Evolutionary conservation across 2,329 filamentous ascomycete species (phyloP), one percentile per base, ranked within the genome.

Genomic region (Plenodomus biglobosus): DNA sequence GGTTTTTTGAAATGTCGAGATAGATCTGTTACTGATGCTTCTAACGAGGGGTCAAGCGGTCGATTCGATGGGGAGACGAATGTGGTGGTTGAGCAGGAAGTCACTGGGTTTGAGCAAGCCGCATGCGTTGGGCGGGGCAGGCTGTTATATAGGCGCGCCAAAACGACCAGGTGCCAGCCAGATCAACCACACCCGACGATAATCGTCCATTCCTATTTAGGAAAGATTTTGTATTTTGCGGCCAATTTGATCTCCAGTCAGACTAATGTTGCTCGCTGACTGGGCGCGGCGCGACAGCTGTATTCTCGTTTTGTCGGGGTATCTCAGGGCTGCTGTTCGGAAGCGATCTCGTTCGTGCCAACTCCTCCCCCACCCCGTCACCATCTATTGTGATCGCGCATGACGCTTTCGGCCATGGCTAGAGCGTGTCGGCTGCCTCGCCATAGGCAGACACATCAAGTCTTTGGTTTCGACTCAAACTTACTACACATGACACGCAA

Each of bases 131-230:
- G 62, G 60, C 56, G 56, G 52, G 52, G 52, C 50, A 48, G 52
- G 37, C 36, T 40, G 55, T 62, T 68, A 63, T 67, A 64, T 71
- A 67, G 53, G 50, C 52, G 59, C 54, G 54, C 56, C 54, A 49
- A 62, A 62, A 56, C 58, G 53, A 58, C 55, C 50, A 50, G 40
- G 55, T 32, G 46, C 36, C 53, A 48, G 50, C 50, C 58, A 66
- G 65, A 68, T 68, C 66, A 68, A 64, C 58, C 59, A 51, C 55
- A 53, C 48, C 46, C 52, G 54, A 46, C 52, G 48, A 40, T 52
- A 56, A 40, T 52, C 53, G 54, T 60, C 65, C 61, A 60, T 58
- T 56, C 65, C 61, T 55, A 47, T 53, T 62, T 61, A 62, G 65
- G 65, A 65, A 67, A 59, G 62, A 59, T 61, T 61, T 49, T 54